A percentile compares a stretch with the other conserved stretches of the same genome.
Conservation (phyloP, 768 basidiomycete species). For the Boletus eberwhitei region DNA sequence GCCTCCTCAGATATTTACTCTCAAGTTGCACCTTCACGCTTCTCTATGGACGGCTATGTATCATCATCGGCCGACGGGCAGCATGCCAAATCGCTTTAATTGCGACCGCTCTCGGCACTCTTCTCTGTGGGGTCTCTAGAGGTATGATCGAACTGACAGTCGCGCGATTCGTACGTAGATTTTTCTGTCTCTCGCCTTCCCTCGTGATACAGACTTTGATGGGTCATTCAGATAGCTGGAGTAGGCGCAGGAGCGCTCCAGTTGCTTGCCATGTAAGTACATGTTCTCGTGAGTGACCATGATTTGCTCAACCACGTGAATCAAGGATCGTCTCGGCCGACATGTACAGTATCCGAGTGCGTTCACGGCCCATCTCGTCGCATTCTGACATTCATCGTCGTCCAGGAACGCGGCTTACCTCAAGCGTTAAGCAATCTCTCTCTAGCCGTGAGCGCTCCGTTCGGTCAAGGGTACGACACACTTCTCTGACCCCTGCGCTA, state of each 20-base stretch:
- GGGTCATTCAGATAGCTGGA: conserved; percentile 8
- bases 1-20: conserved; percentile 8
- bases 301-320: not conserved
- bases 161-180: conserved; percentile 13
- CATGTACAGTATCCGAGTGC: conserved; percentile 10
- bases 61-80: conserved; percentile 10
- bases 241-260: conserved; percentile 11
- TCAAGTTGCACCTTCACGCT: conserved; percentile 19
- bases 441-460: conserved; percentile 2
- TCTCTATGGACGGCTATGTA: conserved; percentile 17
- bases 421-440: conserved; percentile 44
- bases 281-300: not conserved
- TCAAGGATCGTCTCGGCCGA: conserved; percentile 13
- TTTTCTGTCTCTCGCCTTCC: not conserved
- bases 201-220: not conserved
- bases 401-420: conserved; percentile 3
- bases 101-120: conserved; percentile 6
- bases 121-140: conserved; percentile 10
- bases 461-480: not conserved
- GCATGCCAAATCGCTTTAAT: conserved; percentile 15
- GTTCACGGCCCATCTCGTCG: not conserved
- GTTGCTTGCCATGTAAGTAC: conserved; percentile 9
- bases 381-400: not conserved
- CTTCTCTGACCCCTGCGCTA: not conserved
- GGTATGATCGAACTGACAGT: conserved; percentile 10